phyloP scores from a whole-genome alignment of 805 yeast genomes.

The Sugiyamaella marilandica region DNA sequence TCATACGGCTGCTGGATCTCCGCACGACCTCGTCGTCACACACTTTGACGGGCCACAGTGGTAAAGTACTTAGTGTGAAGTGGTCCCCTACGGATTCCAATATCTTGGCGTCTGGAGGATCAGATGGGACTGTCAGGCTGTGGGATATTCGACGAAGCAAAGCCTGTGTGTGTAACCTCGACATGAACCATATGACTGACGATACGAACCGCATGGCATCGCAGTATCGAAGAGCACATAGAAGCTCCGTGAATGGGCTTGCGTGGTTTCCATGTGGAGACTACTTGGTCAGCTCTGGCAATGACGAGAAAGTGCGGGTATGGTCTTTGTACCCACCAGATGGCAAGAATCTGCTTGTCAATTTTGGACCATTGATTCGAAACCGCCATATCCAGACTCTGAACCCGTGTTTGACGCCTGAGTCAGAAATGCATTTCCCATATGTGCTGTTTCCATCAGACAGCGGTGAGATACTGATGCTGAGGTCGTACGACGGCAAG shows the following conservation, averaged over 20 bases:
- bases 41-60: constrained; percentile 58
- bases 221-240: constrained; percentile 55
- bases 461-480: constrained; percentile 62
- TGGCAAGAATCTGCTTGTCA: constrained; percentile 55
- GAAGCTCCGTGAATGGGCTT: constrained; percentile 73
- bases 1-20: constrained; percentile 65
- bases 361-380: constrained; percentile 73
- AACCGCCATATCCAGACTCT: constrained; percentile 57
- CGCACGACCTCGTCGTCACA: constrained; percentile 71
- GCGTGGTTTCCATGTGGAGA: constrained; percentile 68
- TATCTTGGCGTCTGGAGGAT: constrained; percentile 72
- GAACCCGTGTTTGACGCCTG: constrained; percentile 50
- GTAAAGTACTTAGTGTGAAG: constrained; percentile 52
- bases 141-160: constrained; percentile 81
- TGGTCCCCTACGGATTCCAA: constrained; percentile 69
- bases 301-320: constrained; percentile 72
- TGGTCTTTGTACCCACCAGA: constrained; percentile 64
- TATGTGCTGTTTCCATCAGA: constrained; percentile 70
- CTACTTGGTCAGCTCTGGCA: constrained; percentile 60
- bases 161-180: constrained; percentile 59
- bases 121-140: constrained; percentile 70
- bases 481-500: constrained; percentile 56
- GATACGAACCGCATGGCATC: constrained; percentile 27
- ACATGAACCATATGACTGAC: constrained; percentile 45
- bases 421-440: constrained; percentile 50